These are phyloP conservation scores for Fusarium pseudocircinatum DNA, from an alignment of 2,329 filamentous ascomycete genomes.

Conservation along the genomic window DNA sequence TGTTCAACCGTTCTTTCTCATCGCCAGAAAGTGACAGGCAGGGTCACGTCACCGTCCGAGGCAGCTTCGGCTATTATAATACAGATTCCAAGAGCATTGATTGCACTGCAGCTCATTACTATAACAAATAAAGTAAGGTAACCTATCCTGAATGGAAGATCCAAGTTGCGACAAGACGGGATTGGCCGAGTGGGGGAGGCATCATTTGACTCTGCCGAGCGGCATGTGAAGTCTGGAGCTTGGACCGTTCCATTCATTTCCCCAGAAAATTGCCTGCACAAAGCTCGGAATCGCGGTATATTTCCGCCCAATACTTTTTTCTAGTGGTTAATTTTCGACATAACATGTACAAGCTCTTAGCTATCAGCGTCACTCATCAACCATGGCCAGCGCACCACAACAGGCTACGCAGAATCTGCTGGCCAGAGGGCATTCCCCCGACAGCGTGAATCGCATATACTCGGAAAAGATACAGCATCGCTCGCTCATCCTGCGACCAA, in stretches of 20 bases:
- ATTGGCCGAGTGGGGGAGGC: slow-evolving; percentile 39
- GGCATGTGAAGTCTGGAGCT: slow-evolving; percentile 42
- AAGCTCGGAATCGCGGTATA: slow-evolving; percentile 17
- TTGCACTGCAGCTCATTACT: slow-evolving; percentile 4
- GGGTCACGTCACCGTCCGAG: slow-evolving; percentile 16
- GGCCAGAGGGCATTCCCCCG: slow-evolving; percentile 79
- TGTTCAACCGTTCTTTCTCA: slow-evolving; percentile 30
- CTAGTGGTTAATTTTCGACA: neutral
- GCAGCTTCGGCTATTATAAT: slow-evolving; percentile 3
- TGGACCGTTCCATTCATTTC: slow-evolving; percentile 30
- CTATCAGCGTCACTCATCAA: neutral
- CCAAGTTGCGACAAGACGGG: slow-evolving; percentile 35
- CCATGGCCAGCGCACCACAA: slow-evolving; percentile 50
- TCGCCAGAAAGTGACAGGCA: slow-evolving; percentile 20
- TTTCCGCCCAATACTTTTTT: slow-evolving; percentile 28
- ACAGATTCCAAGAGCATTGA: slow-evolving; percentile 19
- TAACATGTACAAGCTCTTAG: neutral
- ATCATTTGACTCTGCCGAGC: slow-evolving; percentile 33
- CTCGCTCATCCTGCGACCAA: slow-evolving; percentile 80
- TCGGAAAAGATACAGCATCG: slow-evolving; percentile 85
- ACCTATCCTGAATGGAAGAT: slow-evolving; percentile 3
- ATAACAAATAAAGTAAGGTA: neutral
- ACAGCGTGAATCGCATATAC: slow-evolving; percentile 76
- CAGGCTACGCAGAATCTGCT: slow-evolving; percentile 72
- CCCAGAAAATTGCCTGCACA: slow-evolving; percentile 27